Evolutionary conservation across 2,329 filamentous ascomycete genomes (phyloP).

Genomic region (Cladosporium sp.): DNA sequence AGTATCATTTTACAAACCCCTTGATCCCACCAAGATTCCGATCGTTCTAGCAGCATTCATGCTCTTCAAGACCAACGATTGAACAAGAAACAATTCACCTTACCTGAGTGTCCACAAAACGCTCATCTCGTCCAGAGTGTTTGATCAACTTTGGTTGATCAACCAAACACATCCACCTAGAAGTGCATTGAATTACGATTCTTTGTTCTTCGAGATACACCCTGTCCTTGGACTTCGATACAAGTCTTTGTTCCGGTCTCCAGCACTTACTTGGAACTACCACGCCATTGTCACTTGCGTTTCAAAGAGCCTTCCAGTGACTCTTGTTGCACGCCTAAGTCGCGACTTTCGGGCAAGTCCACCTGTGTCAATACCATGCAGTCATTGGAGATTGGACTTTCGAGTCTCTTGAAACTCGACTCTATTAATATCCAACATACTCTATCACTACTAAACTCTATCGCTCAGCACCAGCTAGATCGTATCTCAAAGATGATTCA

Average conservation of each 20-base stretch:
- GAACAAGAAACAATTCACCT: background rate
- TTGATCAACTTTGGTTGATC: background rate
- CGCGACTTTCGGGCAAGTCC: background rate
- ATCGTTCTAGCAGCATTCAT: background rate
- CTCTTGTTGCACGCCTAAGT: background rate
- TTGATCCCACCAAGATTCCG: background rate
- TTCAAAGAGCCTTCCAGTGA: background rate
- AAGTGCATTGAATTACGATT: background rate
- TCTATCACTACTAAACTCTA: background rate
- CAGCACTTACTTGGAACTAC: background rate
- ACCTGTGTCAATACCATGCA: background rate
- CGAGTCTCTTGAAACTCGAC: no score
- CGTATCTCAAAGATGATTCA: background rate
- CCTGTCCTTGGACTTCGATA: background rate
- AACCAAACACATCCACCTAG: background rate
- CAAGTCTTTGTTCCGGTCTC: background rate
- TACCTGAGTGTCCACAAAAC: no score
- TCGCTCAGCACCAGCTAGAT: background rate
- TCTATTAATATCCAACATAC: background rate
- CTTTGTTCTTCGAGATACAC: background rate
- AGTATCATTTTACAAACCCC: background rate
- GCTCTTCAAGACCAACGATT: background rate
- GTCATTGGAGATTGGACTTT: background rate
- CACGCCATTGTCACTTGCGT: background rate
- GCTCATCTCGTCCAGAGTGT: no score